phyloP scores from a whole-genome alignment of 768 basidiomycete species.

The Auriscalpium vulgare region DNA sequence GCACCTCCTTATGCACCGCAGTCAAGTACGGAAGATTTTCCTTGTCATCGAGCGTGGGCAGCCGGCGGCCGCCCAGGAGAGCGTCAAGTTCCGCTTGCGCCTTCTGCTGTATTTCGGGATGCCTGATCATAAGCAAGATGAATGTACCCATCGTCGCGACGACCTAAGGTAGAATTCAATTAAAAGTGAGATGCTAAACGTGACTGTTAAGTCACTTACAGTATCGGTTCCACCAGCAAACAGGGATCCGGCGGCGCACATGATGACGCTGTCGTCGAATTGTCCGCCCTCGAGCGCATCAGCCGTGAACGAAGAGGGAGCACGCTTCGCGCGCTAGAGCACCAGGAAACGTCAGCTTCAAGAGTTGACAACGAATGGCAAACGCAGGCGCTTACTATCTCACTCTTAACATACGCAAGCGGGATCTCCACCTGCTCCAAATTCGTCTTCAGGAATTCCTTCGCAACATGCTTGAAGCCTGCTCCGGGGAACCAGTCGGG shows the following conservation, averaged over 20 bases:
- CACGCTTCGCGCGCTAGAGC: neutral
- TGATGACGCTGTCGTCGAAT: neutral
- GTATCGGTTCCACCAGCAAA: slow-evolving; percentile 10
- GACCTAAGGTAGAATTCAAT: neutral
- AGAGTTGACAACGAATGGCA: too few relatives aligned
- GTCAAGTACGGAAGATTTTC: slow-evolving; percentile 17
- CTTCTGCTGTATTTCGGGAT: slow-evolving; percentile 17
- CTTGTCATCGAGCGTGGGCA: slow-evolving; percentile 14
- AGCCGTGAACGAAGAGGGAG: slow-evolving; percentile 1
- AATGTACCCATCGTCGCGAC: slow-evolving; percentile 10
- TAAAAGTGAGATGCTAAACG: neutral
- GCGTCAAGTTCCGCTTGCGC: slow-evolving; percentile 20
- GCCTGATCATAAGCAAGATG: slow-evolving; percentile 13
- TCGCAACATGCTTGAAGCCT: slow-evolving; percentile 10
- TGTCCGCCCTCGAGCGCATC: neutral
- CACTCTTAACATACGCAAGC: slow-evolving; percentile 8
- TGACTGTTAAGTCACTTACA: neutral
- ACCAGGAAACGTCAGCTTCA: too few relatives aligned
- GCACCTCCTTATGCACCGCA: slow-evolving; percentile 17
- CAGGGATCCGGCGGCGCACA: slow-evolving; percentile 2
- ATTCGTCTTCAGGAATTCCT: slow-evolving; percentile 1
- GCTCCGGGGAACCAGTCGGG: slow-evolving; percentile 18
- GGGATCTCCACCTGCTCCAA: slow-evolving; percentile 8
- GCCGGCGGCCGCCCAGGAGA: slow-evolving; percentile 12
- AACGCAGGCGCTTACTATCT: neutral